Evolutionary conservation across 495 filamentous ascomycete species (phyloP).

Genomic region (Opeltia flavorubescens): DNA sequence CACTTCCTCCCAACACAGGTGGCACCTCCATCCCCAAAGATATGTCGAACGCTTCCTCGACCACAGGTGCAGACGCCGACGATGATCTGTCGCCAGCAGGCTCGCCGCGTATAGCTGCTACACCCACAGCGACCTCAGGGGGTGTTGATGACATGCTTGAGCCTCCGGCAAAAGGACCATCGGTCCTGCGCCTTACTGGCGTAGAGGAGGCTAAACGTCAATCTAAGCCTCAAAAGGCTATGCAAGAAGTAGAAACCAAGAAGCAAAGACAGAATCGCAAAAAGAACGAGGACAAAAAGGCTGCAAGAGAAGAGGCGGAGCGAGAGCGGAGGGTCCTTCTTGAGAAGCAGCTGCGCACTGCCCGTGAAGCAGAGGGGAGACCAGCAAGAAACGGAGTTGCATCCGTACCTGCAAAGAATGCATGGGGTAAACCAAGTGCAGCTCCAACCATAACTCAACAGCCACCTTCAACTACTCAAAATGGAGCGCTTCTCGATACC

Average conservation of each 20-base stretch:
- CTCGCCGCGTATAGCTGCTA: slow-evolving; percentile 45
- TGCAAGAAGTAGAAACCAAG: slow-evolving; percentile 58
- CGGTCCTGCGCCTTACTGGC: slow-evolving; percentile 61
- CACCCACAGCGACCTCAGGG: slow-evolving; percentile 26
- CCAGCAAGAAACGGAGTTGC: slow-evolving; percentile 58
- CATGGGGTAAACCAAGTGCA: slow-evolving; percentile 39
- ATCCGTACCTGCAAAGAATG: slow-evolving; percentile 39
- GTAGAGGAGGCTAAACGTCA: slow-evolving; percentile 38
- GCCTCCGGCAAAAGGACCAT: slow-evolving; percentile 48
- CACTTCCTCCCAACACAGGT: slow-evolving; percentile 13
- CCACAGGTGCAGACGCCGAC: slow-evolving; percentile 66
- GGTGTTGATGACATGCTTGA: slow-evolving; percentile 85
- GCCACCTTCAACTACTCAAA: slow-evolving; percentile 17
- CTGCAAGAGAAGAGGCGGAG: slow-evolving; percentile 58
- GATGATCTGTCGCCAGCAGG: slow-evolving; percentile 56
- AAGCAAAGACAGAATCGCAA: slow-evolving; percentile 78
- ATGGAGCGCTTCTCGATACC: slow-evolving; percentile 57
- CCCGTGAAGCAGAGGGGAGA: slow-evolving; percentile 65
- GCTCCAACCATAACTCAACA: slow-evolving; percentile 21
- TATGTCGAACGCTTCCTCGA: slow-evolving; percentile 46
- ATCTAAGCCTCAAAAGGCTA: slow-evolving; percentile 48
- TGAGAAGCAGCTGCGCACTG: slow-evolving; percentile 69
- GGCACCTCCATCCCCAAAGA: slow-evolving; percentile 32
- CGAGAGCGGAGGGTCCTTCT: slow-evolving; percentile 51
- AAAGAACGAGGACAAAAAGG: slow-evolving; percentile 65